Base-by-base conservation (phyloP, 1,139 yeast genomes). In the Geotrichum aggregatum region DNA sequence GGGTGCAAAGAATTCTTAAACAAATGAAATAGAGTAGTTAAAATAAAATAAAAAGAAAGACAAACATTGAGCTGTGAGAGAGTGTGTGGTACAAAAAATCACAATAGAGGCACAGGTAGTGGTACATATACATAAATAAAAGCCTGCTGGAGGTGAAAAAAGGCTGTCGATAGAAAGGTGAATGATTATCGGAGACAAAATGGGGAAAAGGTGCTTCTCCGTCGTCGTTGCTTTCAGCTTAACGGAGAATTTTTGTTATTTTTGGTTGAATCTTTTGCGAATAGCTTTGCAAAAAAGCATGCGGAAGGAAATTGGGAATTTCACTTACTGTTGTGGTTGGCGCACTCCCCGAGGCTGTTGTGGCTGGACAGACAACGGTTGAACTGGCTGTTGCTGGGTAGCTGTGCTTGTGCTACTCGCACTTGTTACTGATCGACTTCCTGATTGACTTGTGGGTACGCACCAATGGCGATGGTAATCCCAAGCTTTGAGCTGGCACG, bases 391-490 rank as follows among this genome's bases (percentile, higher is more conserved):
- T 18, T 11, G 22, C 6, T 6, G 26, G n/a, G 19, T 21, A 16
- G 41, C n/a, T 14, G 42, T 18, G 30, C 14, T 39, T 18, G 42
- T 39, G 30, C 42, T 39, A 30, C 42, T 39, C 14, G 42, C 30
- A 14, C 42, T 39, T 7, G 42, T 39, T 24, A 22, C 42, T 7
- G 42, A 39, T 7, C 42, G 28, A 18, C 42, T 39, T 13, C 42
- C 42, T 18, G 44, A 41, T n/a, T 41, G 44, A 24, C 28, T 56
- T 47, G 74, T 61, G 48, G 82, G 82, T 48, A 81, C 78, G 68
- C 98, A 92, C 98, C 98, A 92, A 66, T 88, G 87, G 58, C 95
- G 79, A 71, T 92, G 98, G 65, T 84, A 86, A 21, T 79, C 79
- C 98, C 98, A 92, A 0, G 97, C 95, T 58, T 78, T 78, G 66